Base-by-base conservation (phyloP, 225 moss, liverwort and hornwort species). In the Sphagnum tenellum region DNA sequence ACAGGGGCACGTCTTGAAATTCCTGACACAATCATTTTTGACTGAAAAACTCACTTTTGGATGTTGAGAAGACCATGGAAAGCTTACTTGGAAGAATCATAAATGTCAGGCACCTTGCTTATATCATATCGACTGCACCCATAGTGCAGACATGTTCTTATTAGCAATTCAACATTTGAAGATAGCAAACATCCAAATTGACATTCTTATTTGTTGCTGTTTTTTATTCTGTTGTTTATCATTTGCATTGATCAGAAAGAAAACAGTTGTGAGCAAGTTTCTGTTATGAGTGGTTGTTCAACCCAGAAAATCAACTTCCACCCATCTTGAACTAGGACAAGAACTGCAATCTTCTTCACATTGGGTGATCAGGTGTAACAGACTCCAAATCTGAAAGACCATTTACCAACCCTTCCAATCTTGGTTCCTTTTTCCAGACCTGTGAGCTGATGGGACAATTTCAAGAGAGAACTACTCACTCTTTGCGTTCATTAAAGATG, bases 21-120 rank as follows among this genome's bases (percentile, higher is more conserved):
- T 29, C 29, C 0, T 29, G 29, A 29, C 29, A 29, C 29, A 29
- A 29, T 29, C 29, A 29, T 29, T 29, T 1, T 29, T 29, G 29
- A 29, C 29, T 29, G 29, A 29, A 0, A 0, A 29, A 29, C 29
- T 29, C 29, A 29, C 0, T 29, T 29, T 29, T 1, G 29, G 29
- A 29, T 29, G 29, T 29, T 29, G 29, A 29, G 29, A 29, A 29
- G 29, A 29, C 29, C 29, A 56, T 4, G 58, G 67, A 62, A 61
- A 55, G 66, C 93, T 76, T 79, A 98, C 98, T 98, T 98, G 64
- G 87, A 90, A 65, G 98, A 98, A 77, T 98, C 98, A 48, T 98
- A 98, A 66, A 98, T 93, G 68, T 98, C 98, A 65, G 98, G 98
- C 59, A 98, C 86, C 89, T 98, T 98, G 89, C 90, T 93, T 63